Evolutionary conservation across 805 yeast genomes (phyloP).

Genomic region (Saccharomycopsis microspora): DNA sequence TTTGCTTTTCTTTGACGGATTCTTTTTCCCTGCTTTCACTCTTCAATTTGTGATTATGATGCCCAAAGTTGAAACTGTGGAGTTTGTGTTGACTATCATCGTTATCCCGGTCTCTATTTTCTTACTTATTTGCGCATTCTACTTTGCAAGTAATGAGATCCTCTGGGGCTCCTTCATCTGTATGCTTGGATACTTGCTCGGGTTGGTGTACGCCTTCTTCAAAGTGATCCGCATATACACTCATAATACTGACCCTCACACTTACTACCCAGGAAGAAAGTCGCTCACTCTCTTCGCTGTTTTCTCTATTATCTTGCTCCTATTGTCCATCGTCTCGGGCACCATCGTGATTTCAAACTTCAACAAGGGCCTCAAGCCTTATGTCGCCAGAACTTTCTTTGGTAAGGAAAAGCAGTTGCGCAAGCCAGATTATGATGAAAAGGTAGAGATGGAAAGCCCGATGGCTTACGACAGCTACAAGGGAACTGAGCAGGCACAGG

Average conservation of each 20-base stretch:
- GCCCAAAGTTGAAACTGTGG: constrained; percentile 24
- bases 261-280: constrained; percentile 29
- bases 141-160: constrained; percentile 25
- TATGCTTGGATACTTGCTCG: constrained; percentile 22
- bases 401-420: not conserved
- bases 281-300: constrained; percentile 29
- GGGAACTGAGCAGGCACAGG: not conserved
- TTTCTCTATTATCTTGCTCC: constrained; percentile 24
- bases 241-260: constrained; percentile 24
- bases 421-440: not conserved
- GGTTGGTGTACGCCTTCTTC: constrained; percentile 28
- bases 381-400: constrained; percentile 4
- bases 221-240: constrained; percentile 29
- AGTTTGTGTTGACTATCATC: constrained; percentile 28
- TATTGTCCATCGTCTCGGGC: constrained; percentile 6
- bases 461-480: constrained; percentile 1
- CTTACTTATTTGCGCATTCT: constrained; percentile 25
- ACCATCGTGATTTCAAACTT: constrained; percentile 8
- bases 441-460: not conserved
- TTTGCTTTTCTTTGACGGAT: constrained; percentile 23
- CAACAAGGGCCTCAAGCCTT: constrained; percentile 15
- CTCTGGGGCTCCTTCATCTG: constrained; percentile 19
- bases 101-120: constrained; percentile 25
- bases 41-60: constrained; percentile 31
- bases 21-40: constrained; percentile 31